phyloP scores from a whole-genome alignment of 306 rosid genomes.

The Cicer bijugum region DNA sequence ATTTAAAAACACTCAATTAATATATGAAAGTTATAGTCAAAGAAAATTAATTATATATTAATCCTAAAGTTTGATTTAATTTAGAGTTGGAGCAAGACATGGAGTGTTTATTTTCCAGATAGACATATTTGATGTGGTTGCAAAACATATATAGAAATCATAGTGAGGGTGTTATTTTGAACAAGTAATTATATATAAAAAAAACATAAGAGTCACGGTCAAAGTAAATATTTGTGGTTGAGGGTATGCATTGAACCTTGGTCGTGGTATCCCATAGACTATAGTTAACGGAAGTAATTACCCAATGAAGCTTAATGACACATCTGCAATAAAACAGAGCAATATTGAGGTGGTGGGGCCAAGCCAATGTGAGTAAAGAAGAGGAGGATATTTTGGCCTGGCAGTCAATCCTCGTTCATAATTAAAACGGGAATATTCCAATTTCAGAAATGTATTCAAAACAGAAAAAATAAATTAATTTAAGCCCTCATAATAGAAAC shows the following conservation, averaged over 20 bases:
- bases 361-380: slow-evolving; percentile 39
- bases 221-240: neutral
- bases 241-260: slow-evolving; percentile 4
- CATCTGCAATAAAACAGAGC: slow-evolving; percentile 48
- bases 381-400: slow-evolving; percentile 60
- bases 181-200: too few relatives aligned
- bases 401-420: slow-evolving; percentile 65
- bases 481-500: slow-evolving; percentile 44
- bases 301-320: slow-evolving; percentile 36
- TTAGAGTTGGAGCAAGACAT: neutral
- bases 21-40: neutral
- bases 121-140: neutral
- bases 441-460: slow-evolving; percentile 46
- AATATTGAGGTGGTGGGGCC: neutral
- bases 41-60: neutral
- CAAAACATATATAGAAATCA: neutral
- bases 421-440: slow-evolving; percentile 70
- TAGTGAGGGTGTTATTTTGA: neutral
- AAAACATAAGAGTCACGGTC: neutral
- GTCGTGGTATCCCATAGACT: slow-evolving; percentile 6
- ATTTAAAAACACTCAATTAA: neutral
- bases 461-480: slow-evolving; percentile 36
- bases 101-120: neutral
- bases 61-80: neutral
- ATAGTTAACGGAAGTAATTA: neutral